Percentiles rank a stretch among this genome's conserved stretches.
These are phyloP conservation scores for Miscanthus lutarioriparius DNA, from an alignment of 176 grass and related monocot species.

Conservation along the genomic window DNA sequence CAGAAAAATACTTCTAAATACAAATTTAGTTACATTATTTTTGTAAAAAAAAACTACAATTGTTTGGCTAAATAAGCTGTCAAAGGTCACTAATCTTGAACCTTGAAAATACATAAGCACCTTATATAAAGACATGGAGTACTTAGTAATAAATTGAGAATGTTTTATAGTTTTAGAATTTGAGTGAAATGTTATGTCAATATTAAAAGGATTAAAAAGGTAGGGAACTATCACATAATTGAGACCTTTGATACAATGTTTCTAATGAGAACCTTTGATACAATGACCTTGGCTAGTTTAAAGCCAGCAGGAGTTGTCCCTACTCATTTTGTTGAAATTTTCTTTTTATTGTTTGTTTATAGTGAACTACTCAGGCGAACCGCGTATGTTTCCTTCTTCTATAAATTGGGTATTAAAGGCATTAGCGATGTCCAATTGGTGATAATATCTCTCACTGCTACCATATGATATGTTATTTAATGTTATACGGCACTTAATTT, in stretches of 20 bases:
- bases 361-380: constrained; percentile 54
- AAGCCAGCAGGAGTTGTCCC: too few relatives aligned
- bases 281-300: neutral
- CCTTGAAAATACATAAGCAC: neutral
- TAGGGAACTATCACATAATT: neutral
- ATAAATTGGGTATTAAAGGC: constrained; percentile 73
- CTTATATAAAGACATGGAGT: neutral
- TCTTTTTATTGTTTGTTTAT: constrained; percentile 29
- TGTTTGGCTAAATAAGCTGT: neutral
- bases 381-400: constrained; percentile 71
- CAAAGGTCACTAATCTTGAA: neutral
- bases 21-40: neutral
- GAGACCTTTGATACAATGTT: neutral
- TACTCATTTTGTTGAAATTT: neutral
- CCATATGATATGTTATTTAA: neutral
- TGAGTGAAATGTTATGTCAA: too few relatives aligned
- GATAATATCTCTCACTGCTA: constrained; percentile 6
- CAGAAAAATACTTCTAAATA: neutral
- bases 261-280: neutral
- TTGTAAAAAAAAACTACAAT: neutral
- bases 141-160: neutral
- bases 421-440: constrained; percentile 74
- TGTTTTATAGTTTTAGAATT: neutral
- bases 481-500: neutral
- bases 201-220: too few relatives aligned